Evolutionary conservation across 352 stramenopile genomes (phyloP), one percentile per base, ranked within the genome.

Genomic region (Globisporangium radiosum): DNA sequence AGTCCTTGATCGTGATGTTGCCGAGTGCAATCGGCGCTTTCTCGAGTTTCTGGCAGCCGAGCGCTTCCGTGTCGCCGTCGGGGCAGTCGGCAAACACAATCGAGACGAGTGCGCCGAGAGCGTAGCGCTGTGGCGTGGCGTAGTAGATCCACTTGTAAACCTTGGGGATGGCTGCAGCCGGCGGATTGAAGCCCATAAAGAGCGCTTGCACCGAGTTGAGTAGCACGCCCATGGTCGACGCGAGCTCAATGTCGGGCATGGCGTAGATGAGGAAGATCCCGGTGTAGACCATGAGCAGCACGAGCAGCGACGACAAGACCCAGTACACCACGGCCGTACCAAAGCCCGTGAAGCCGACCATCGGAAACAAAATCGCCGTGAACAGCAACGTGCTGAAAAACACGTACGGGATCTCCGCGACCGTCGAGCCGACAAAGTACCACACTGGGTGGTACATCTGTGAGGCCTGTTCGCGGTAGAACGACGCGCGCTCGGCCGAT

Each of bases 381-480:
- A 59, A 59, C 54, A 52, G 25, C 0, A 37, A 9, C 17, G 40
- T 52, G 42, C 8, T 52, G 7, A 43, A 15, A 25, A 59, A 51
- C 42, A 59, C 54, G 40, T 59, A 51, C 40, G 54, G 54, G 45
- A 59, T 59, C 54, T 59, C 54, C 9, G 45, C 59, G n/a, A 65
- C 9, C 45, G 47, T 65, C 6, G 38, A 56, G 40, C 54, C 60
- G 14, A 66, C 8, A 25, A 44, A 44, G 40, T 44, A 44, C 7
- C 11, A 66, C 57, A 63, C 58, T 15, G 72, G 52, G 43, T 74
- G 56, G 57, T 97, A 97, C 73, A 89, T 93, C 45, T 79, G 56
- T 9, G 78, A 75, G 36, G 75, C 71, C 45, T 87, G 77, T 57
- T 96, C 85, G 14, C 84, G 64, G 73, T 96, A 96, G 54, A 85